Conservation (phyloP, 345 rosid species). For the Citrus maxima region DNA sequence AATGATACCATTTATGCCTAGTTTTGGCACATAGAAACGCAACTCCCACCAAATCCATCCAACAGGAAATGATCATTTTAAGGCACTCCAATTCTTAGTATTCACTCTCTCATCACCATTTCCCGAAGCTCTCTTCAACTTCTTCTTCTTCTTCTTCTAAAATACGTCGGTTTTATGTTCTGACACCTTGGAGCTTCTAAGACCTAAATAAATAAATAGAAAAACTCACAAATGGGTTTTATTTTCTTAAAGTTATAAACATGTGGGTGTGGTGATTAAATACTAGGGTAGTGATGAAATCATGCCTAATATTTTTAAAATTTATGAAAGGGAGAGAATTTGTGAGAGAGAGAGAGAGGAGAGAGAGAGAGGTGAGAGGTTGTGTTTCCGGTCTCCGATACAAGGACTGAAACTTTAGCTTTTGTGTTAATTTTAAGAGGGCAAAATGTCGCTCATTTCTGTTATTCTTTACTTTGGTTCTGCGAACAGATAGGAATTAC, state of each 20-base stretch:
- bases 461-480: constrained; percentile 52
- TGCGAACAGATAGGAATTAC: constrained; percentile 45
- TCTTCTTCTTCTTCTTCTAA: constrained; percentile 26
- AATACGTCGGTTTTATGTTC: constrained; percentile 29
- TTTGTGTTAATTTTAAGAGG: constrained; percentile 35
- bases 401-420: constrained; percentile 61
- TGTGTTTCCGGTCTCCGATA: constrained; percentile 54
- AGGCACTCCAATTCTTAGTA: constrained; percentile 25
- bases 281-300: constrained; percentile 64
- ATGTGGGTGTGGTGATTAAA: constrained; percentile 66
- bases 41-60: constrained; percentile 45
- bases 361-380: constrained; percentile 18
- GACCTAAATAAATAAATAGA: constrained; percentile 15
- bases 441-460: constrained; percentile 33
- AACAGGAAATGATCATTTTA: constrained; percentile 26
- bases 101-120: constrained; percentile 40
- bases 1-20: constrained; percentile 49
- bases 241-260: constrained; percentile 53
- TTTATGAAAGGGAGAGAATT: background rate
- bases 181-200: constrained; percentile 33
- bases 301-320: constrained; percentile 30
- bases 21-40: constrained; percentile 36
- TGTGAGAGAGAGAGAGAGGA: constrained; percentile 8
- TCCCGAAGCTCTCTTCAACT: constrained; percentile 28
- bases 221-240: constrained; percentile 31